These are phyloP conservation scores for Macrolepiota dolichaula DNA, from an alignment of 768 basidiomycete genomes.

Conservation along the genomic window DNA sequence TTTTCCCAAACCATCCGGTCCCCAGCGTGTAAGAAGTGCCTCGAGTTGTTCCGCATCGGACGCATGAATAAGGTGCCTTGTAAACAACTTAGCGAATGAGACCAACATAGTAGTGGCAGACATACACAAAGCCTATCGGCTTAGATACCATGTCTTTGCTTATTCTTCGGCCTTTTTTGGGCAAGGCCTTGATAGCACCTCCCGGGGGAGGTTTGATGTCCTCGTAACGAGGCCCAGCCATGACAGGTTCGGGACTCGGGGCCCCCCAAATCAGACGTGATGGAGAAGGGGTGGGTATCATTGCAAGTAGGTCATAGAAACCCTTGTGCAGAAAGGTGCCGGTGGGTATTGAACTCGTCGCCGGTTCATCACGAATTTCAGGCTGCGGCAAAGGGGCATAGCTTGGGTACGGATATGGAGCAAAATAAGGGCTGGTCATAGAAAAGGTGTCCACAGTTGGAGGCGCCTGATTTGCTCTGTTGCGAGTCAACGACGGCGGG, in stretches of 20 bases:
- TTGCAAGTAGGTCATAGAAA: conserved; percentile 82
- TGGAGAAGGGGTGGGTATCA: conserved; percentile 71
- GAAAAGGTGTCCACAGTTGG: conserved; percentile 23
- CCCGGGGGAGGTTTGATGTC: conserved; percentile 35
- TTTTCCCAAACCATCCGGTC: conserved; percentile 85
- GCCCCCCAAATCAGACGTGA: conserved; percentile 62
- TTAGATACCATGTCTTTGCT: conserved; percentile 88
- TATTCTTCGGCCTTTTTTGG: conserved; percentile 61
- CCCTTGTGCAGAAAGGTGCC: conserved; percentile 83
- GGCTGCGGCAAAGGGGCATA: conserved; percentile 31
- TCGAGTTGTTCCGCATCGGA: conserved; percentile 88
- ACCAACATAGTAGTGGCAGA: conserved; percentile 20
- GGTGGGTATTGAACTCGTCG: conserved; percentile 49
- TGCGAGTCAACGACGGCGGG: conserved; percentile 4
- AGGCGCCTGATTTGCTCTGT: conserved; percentile 7
- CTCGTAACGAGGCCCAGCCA: conserved; percentile 72
- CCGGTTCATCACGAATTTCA: conserved; percentile 36
- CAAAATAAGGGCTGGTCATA: conserved; percentile 32
- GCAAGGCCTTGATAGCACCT: conserved; percentile 28
- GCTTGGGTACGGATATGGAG: conserved; percentile 40
- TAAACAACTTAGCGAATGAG: conserved; percentile 20
- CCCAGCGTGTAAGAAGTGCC: conserved; percentile 84
- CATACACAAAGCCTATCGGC: conserved; percentile 83
- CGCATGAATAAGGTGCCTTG: conserved; percentile 86
- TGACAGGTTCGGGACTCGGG: conserved; percentile 35